These are phyloP conservation scores for Vaccinium macrocarpon DNA, from an alignment of 148 eudicot species.

Conservation along the genomic window DNA sequence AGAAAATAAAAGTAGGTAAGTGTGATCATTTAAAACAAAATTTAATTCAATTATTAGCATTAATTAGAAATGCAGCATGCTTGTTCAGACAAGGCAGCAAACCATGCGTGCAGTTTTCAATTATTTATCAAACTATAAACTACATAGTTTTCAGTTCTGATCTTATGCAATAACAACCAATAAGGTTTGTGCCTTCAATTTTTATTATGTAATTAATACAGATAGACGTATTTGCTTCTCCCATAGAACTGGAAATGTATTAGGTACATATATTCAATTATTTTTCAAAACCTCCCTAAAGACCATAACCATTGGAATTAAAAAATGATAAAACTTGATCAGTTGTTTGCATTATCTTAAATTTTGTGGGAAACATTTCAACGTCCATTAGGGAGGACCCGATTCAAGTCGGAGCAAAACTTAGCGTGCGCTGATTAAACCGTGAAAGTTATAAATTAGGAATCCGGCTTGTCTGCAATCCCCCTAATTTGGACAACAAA, in stretches of 20 bases:
- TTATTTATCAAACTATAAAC: neutral
- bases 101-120: constrained; percentile 3
- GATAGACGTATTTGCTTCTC: constrained; percentile 1
- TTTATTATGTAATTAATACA: neutral
- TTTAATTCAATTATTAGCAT: neutral
- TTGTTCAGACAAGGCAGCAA: neutral
- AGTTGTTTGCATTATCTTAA: neutral
- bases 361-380: neutral
- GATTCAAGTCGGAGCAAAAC: neutral
- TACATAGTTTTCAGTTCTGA: neutral
- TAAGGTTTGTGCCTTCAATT: neutral
- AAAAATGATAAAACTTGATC: neutral
- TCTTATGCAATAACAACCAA: no score
- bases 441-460: no score
- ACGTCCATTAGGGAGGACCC: neutral
- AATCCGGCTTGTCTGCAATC: no score
- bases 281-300: neutral
- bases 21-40: neutral
- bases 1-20: neutral
- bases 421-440: neutral
- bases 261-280: neutral
- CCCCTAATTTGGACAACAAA: no score
- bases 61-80: neutral
- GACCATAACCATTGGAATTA: neutral
- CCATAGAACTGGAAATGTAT: neutral